These are phyloP conservation scores for Mrakia blollopis DNA, from an alignment of 768 basidiomycete genomes.

Conservation along the genomic window DNA sequence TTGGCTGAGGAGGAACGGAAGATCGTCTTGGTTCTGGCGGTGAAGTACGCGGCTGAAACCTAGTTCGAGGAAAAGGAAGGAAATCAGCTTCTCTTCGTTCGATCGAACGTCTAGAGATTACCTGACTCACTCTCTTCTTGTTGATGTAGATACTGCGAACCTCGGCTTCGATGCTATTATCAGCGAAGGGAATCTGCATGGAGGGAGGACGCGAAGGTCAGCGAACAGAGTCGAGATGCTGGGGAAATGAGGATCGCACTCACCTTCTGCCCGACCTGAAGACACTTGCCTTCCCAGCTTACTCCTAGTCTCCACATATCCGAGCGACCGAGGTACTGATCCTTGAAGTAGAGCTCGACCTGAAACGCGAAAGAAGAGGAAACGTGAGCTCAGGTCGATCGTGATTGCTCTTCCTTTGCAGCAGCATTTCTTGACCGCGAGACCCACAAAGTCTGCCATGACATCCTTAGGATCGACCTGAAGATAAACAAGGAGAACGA, in stretches of 20 bases:
- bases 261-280: slow-evolving; percentile 79
- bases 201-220: neutral
- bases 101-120: neutral
- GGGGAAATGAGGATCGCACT: neutral
- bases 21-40: slow-evolving; percentile 75
- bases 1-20: slow-evolving; percentile 87
- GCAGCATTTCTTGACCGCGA: neutral
- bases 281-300: slow-evolving; percentile 69
- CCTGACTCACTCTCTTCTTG: slow-evolving; percentile 56
- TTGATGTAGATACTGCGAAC: slow-evolving; percentile 71
- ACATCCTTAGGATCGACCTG: slow-evolving; percentile 60
- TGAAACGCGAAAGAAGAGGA: slow-evolving; percentile 46
- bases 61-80: slow-evolving; percentile 39
- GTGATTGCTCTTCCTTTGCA: neutral
- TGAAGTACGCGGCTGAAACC: slow-evolving; percentile 78
- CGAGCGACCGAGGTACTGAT: slow-evolving; percentile 89
- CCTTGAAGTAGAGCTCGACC: slow-evolving; percentile 86
- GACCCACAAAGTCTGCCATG: slow-evolving; percentile 38
- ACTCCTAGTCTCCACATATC: slow-evolving; percentile 96
- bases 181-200: slow-evolving; percentile 57
- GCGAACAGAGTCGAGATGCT: neutral
- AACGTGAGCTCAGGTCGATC: neutral
- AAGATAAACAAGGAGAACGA: neutral
- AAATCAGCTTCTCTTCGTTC: slow-evolving; percentile 15
- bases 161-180: slow-evolving; percentile 68